Conservation (phyloP, 352 stramenopile species). For the Pythium guiyangense region DNA sequence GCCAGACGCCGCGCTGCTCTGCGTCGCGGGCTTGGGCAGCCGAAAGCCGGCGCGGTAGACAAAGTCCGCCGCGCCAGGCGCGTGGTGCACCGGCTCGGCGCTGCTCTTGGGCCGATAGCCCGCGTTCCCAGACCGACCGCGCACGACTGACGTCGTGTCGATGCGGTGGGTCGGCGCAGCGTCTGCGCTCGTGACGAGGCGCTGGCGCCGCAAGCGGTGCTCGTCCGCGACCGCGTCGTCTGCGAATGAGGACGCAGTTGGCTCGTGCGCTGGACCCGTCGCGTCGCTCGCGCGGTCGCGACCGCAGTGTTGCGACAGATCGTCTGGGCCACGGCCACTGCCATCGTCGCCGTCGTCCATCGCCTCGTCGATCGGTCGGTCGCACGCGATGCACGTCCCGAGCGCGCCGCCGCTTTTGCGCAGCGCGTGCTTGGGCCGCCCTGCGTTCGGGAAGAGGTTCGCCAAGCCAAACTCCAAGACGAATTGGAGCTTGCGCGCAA, state of each 20-base stretch:
- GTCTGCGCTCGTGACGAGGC: slow-evolving; percentile 9
- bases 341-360: slow-evolving; percentile 6
- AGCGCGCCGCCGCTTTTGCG: slow-evolving; percentile 22
- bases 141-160: slow-evolving; percentile 43
- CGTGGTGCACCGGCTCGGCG: slow-evolving; percentile 29
- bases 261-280: neutral
- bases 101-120: slow-evolving; percentile 25
- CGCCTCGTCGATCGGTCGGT: slow-evolving; percentile 39
- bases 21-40: slow-evolving; percentile 24
- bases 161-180: slow-evolving; percentile 22
- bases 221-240: slow-evolving; percentile 24
- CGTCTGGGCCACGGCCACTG: no score
- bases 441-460: slow-evolving; percentile 55
- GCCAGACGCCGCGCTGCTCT: neutral
- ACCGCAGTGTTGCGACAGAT: no score
- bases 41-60: slow-evolving; percentile 62
- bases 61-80: slow-evolving; percentile 39
- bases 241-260: slow-evolving; percentile 2
- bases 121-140: slow-evolving; percentile 33
- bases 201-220: slow-evolving; percentile 26
- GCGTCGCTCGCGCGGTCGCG: neutral
- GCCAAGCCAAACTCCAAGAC: slow-evolving; percentile 55
- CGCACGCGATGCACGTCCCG: slow-evolving; percentile 59
- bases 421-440: slow-evolving; percentile 25
- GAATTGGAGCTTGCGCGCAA: slow-evolving; percentile 39